Base-by-base conservation (phyloP, 768 basidiomycete genomes). In the Pisolithus orientalis region DNA sequence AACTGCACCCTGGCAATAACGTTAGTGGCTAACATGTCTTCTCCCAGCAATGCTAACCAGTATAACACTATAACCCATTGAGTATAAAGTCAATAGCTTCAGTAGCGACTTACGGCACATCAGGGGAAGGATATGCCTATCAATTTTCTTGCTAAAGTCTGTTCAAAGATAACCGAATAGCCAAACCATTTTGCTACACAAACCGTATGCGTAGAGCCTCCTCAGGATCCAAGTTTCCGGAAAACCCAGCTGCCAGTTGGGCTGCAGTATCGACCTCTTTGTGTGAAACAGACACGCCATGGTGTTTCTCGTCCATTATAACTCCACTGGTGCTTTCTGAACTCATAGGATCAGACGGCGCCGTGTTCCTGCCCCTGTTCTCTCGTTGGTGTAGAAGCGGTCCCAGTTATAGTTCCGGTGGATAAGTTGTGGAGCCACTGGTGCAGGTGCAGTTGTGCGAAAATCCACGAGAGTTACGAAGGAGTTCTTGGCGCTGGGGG, bases 191-290 rank as follows among this genome's bases (percentile, higher is more conserved):
- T 2, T 3, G 4, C 27, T 27, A 25, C 40, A 60, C 69, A 37
- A 49, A 80, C 81, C 83, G 71, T 47, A 87, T 67, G 44, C 80
- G 71, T 27, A 64, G 44, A 0, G 76, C 75, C 62, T 85, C 84
- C 5, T 53, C 68, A 3, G 80, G 78, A 53, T 82, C 80, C 31
- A 86, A 56, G 31, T 69, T 70, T 7, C 43, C 61, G 4, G 71
- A 62, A 11, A 73, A 62, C 8, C 78, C 78, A 10, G 78, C 73
- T 14, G 75, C 75, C 27, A 86, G 66, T 56, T 75, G 75, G 27
- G 84, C 85, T 25, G 76, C 85, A 4, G 83, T 81, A 60, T 86
- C 85, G 5, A 84, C 73, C 49, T 81, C 75, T 52, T 68, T 73
- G 43, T 71, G 67, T 4, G 76, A 73, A 11, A 67, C 64, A n/a